Evolutionary conservation across 345 rosid species (phyloP).

Genomic region (Crucihimalaya himalaica): DNA sequence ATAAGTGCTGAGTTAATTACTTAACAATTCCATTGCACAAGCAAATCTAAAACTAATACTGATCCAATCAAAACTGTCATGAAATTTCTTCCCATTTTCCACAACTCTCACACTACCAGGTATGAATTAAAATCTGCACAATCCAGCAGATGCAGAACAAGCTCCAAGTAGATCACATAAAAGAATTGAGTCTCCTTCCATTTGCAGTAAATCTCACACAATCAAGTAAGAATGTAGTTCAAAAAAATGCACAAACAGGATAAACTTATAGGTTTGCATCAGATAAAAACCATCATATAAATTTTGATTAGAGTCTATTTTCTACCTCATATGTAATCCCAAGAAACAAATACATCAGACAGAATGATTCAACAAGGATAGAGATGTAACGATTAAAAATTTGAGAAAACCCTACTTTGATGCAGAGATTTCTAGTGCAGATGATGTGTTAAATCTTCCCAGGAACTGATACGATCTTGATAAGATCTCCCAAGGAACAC

Average conservation of each 20-base stretch:
- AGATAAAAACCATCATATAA: neutral
- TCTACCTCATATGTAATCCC: neutral
- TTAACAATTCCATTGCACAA: neutral
- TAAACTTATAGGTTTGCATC: neutral
- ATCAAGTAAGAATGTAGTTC: neutral
- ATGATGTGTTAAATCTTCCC: slow-evolving; percentile 97
- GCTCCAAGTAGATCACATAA: neutral
- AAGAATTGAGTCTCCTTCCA: neutral
- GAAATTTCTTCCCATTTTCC: neutral
- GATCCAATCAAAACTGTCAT: neutral
- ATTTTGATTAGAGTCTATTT: neutral
- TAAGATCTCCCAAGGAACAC: too few relatives aligned
- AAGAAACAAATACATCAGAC: neutral
- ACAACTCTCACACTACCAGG: neutral
- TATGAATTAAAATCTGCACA: neutral
- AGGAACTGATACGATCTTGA: too few relatives aligned
- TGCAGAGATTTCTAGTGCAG: slow-evolving; percentile 89
- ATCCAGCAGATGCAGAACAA: slow-evolving; percentile 4
- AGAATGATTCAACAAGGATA: neutral
- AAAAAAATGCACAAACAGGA: neutral
- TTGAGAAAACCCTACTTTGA: slow-evolving; percentile 51
- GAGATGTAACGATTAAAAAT: neutral
- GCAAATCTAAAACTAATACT: neutral
- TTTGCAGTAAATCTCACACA: neutral
- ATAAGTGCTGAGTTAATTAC: neutral